phyloP scores from a whole-genome alignment of 306 rosid species.

The Vigna reflexopilosa region DNA sequence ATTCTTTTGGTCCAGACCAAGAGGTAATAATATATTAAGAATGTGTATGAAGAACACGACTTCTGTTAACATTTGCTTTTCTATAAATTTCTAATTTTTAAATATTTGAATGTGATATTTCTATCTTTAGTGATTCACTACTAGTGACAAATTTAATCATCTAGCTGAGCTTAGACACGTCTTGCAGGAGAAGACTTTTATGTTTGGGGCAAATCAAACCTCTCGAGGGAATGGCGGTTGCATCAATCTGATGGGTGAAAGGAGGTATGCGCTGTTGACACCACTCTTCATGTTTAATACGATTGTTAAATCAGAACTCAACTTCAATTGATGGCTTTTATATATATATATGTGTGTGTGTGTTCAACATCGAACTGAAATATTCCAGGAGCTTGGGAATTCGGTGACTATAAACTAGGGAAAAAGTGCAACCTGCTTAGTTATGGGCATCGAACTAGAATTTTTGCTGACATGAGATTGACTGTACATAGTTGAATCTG shows the following conservation, averaged over 20 bases:
- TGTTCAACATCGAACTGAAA: conserved; percentile 33
- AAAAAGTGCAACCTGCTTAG: background rate
- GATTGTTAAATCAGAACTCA: conserved; percentile 14
- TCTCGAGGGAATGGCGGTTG: conserved; percentile 54
- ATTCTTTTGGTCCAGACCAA: conserved; percentile 59
- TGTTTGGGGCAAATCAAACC: conserved; percentile 61
- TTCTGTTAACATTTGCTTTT: conserved; percentile 34
- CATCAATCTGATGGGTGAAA: conserved; percentile 47
- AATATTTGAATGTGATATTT: conserved; percentile 10
- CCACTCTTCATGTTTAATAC: conserved; percentile 1
- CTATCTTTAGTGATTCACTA: conserved; percentile 27
- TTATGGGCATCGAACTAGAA: conserved; percentile 27
- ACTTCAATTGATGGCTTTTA: conserved; percentile 4
- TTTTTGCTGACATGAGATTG: conserved; percentile 44
- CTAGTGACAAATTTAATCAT: conserved; percentile 42
- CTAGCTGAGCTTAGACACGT: conserved; percentile 50
- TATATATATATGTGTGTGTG: background rate
- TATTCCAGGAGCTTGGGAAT: conserved; percentile 72
- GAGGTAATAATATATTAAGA: conserved; percentile 54
- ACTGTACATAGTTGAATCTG: conserved; percentile 47
- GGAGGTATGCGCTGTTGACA: conserved; percentile 58
- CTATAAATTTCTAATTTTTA: background rate
- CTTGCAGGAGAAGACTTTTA: conserved; percentile 61
- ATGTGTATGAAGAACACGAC: conserved; percentile 32
- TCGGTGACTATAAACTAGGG: conserved; percentile 51